Percentiles rank a stretch among this genome's conserved stretches.
Evolutionary conservation across 331 rosid species (phyloP).

Genomic region (Erythrophleum ivorense): DNA sequence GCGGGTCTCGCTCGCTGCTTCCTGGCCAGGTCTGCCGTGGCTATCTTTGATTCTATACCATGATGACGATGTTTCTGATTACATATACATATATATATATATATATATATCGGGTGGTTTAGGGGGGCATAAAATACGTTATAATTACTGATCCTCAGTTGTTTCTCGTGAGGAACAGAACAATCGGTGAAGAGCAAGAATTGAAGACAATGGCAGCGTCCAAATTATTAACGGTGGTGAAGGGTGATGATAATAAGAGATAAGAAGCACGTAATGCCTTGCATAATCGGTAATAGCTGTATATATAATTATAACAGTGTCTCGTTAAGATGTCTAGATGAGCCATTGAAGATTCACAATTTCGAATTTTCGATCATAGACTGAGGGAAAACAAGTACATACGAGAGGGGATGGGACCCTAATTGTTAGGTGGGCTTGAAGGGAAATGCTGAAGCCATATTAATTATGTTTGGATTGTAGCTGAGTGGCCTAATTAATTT

Average conservation of each 20-base stretch:
- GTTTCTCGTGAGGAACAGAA: background rate
- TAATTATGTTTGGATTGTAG: conserved; percentile 17
- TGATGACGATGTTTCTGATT: background rate
- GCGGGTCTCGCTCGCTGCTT: background rate
- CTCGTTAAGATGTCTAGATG: background rate
- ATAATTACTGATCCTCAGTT: conserved; percentile 7
- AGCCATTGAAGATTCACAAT: background rate
- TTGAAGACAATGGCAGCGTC: background rate
- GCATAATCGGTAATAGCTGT: conserved; percentile 5
- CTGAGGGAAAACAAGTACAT: background rate
- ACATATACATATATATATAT: too few species aligned
- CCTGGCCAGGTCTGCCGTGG: background rate
- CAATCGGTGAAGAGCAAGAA: background rate
- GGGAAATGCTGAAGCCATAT: background rate
- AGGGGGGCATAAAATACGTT: conserved; percentile 10
- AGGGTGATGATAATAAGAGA: background rate
- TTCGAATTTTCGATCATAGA: background rate
- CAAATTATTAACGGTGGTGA: background rate
- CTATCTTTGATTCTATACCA: background rate
- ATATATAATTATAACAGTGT: background rate
- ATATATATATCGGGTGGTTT: too few species aligned
- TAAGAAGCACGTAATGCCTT: conserved; percentile 3
- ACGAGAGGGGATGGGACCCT: conserved; percentile 24
- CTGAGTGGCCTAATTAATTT: background rate
- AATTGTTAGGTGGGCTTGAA: conserved; percentile 28